A percentile compares a stretch with the other conserved stretches of the same genome.
Evolutionary conservation across 139 green algal species (phyloP).

Genomic region (Astrephomene gubernaculifera): DNA sequence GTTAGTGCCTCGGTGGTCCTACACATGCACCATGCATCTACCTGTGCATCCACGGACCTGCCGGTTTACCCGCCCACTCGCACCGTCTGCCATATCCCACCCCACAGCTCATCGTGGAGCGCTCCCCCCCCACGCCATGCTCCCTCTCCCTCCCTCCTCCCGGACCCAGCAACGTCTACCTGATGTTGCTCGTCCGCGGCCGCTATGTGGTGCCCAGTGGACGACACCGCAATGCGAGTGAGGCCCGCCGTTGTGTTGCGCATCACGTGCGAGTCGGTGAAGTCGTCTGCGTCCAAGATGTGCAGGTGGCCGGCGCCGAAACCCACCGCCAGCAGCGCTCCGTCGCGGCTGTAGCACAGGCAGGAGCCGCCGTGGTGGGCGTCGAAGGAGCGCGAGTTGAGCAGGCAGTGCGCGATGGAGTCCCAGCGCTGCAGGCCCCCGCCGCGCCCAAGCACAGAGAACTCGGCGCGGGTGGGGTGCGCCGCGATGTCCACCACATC

Average conservation of each 20-base stretch:
- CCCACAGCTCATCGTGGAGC: too few relatives aligned
- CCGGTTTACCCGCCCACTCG: too few relatives aligned
- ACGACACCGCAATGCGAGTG: conserved; percentile 30
- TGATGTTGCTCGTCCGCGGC: conserved; percentile 47
- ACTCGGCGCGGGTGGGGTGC: conserved; percentile 62
- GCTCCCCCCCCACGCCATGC: not conserved
- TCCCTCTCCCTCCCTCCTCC: not conserved
- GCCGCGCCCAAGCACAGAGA: conserved; percentile 43
- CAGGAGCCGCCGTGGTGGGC: not conserved
- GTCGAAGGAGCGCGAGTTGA: conserved; percentile 38
- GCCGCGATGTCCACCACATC: conserved; percentile 55
- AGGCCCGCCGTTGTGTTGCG: conserved; percentile 49
- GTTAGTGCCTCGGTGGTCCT: too few relatives aligned
- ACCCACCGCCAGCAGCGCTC: conserved; percentile 49
- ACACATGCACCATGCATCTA: too few relatives aligned
- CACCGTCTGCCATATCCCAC: too few relatives aligned
- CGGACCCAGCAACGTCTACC: not conserved
- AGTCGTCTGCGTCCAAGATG: conserved; percentile 42
- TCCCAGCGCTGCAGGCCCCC: conserved; percentile 67
- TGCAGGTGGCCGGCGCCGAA: conserved; percentile 53
- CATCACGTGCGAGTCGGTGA: conserved; percentile 39
- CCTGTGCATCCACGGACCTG: too few relatives aligned
- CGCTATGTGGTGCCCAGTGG: conserved; percentile 57
- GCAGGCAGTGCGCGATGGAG: conserved; percentile 42
- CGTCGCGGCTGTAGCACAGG: conserved; percentile 59